Evolutionary conservation across 306 rosid species (phyloP).

Genomic region (Cucurbita moschata): DNA sequence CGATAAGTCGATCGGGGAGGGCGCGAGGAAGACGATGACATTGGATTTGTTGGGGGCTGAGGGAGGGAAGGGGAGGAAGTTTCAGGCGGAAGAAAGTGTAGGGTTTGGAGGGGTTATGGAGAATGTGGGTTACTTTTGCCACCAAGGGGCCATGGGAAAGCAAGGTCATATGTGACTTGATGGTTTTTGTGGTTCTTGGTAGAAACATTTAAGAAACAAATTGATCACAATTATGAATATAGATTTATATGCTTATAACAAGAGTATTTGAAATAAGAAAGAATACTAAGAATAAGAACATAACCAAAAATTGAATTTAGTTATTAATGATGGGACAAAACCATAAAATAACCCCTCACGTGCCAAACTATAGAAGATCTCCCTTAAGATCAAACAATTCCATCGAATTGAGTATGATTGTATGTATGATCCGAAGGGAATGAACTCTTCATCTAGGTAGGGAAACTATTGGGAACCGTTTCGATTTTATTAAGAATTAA

Average conservation of each 20-base stretch:
- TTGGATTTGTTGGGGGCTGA: constrained; percentile 66
- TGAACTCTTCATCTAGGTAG: too few species aligned
- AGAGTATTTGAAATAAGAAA: too few species aligned
- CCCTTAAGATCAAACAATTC: too few species aligned
- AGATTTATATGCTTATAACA: neutral
- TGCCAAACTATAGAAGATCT: too few species aligned
- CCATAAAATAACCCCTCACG: too few species aligned
- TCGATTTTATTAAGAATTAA: too few species aligned
- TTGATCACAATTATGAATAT: neutral
- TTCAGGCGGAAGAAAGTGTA: constrained; percentile 9
- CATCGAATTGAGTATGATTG: too few species aligned
- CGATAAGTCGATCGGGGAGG: neutral
- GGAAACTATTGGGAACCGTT: too few species aligned
- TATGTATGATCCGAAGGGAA: too few species aligned
- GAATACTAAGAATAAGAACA: too few species aligned
- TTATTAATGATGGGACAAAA: too few species aligned
- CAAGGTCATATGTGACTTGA: neutral
- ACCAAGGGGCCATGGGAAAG: neutral
- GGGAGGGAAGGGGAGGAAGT: constrained; percentile 10
- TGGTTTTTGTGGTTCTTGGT: neutral
- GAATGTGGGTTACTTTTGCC: neutral
- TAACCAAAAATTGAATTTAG: too few species aligned
- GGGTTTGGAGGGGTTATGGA: constrained; percentile 31
- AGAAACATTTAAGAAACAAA: neutral
- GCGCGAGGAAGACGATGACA: constrained; percentile 25